Evolutionary conservation across 371 early-diverging fungal species (phyloP).

Genomic region (Choanephora cucurbitarum): DNA sequence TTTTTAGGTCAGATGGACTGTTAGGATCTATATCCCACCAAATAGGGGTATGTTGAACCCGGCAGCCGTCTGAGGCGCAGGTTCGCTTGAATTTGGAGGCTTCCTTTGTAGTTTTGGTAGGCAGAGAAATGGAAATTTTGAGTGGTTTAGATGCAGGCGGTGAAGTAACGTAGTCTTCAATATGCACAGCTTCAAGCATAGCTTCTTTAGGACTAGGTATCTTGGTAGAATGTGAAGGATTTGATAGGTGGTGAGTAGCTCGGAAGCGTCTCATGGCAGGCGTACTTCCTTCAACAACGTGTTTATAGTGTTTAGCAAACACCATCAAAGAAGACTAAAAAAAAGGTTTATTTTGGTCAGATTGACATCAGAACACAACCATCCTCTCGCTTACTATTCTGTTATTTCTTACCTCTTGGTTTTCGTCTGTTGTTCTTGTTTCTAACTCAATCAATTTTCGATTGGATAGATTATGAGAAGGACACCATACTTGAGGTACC

Average conservation of each 20-base stretch:
- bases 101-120: neutral
- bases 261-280: slow-evolving; percentile 39
- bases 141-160: neutral
- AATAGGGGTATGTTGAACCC: slow-evolving; percentile 17
- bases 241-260: slow-evolving; percentile 1
- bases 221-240: slow-evolving; percentile 1
- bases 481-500: slow-evolving; percentile 58
- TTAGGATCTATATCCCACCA: slow-evolving; percentile 16
- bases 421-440: slow-evolving; percentile 19
- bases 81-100: neutral
- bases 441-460: slow-evolving; percentile 21
- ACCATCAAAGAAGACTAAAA: slow-evolving; percentile 28
- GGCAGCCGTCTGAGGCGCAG: slow-evolving; percentile 11
- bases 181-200: slow-evolving; percentile 12
- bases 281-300: slow-evolving; percentile 31
- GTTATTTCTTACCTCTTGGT: slow-evolving; percentile 31
- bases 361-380: too few relatives aligned
- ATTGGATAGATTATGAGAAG: slow-evolving; percentile 38
- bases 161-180: slow-evolving; percentile 6
- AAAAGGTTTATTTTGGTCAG: too few relatives aligned
- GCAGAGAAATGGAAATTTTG: neutral
- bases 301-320: slow-evolving; percentile 32
- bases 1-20: slow-evolving; percentile 4
- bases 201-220: slow-evolving; percentile 19
- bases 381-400: too few relatives aligned